Percentiles rank a stretch among this genome's conserved stretches.
Evolutionary conservation across 306 rosid species (phyloP).

Genomic region (Lotus japonicus): DNA sequence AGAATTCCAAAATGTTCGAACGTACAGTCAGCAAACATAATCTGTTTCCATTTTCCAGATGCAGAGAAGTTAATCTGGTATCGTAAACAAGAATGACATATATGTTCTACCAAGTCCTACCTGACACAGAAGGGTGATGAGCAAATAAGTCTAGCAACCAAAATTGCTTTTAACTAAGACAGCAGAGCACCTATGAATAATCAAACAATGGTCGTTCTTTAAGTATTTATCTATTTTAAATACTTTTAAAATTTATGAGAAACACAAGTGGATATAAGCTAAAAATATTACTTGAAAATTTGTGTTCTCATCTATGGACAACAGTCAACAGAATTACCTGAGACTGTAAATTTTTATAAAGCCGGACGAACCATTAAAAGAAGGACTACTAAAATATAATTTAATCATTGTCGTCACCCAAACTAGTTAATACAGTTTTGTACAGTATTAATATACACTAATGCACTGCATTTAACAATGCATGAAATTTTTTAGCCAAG

Average conservation of each 20-base stretch:
- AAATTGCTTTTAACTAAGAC: too few species aligned
- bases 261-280: background rate
- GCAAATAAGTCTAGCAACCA: too few species aligned
- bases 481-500: background rate
- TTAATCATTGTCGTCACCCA: background rate
- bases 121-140: too few species aligned
- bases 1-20: background rate
- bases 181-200: too few species aligned
- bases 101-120: too few species aligned
- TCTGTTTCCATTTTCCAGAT: too few species aligned
- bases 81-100: too few species aligned
- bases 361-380: background rate
- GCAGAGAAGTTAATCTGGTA: too few species aligned
- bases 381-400: background rate
- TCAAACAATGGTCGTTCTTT: too few species aligned
- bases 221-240: too few species aligned
- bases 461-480: background rate
- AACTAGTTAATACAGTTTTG: slow-evolving; percentile 5
- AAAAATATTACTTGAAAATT: background rate
- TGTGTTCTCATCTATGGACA: background rate
- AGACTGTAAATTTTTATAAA: background rate
- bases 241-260: too few species aligned
- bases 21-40: too few species aligned
- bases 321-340: background rate
- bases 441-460: background rate